Conservation (phyloP, 208 protist species). For the Spongospora subterranea region DNA sequence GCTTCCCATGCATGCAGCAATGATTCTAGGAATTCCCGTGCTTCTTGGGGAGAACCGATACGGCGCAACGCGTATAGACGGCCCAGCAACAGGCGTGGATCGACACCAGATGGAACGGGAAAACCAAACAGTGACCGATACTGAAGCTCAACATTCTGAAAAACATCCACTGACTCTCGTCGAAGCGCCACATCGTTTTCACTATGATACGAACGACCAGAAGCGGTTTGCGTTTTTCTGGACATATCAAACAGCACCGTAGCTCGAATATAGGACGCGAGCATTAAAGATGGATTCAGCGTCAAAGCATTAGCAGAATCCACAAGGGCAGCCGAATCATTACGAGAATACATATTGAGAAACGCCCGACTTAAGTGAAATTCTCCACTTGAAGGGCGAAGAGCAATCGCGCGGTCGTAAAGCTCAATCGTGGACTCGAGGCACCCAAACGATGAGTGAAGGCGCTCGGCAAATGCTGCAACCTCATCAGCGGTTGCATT, state of each 20-base stretch:
- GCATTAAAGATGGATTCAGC: neutral
- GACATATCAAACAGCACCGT: conserved; percentile 43
- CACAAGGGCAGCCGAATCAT: neutral
- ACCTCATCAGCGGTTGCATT: neutral
- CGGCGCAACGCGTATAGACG: conserved; percentile 25
- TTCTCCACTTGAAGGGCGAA: neutral
- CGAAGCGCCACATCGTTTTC: neutral
- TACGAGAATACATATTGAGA: neutral
- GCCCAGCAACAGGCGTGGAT: neutral
- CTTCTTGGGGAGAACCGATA: neutral
- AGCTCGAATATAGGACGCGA: conserved; percentile 21
- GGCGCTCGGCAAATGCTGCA: neutral
- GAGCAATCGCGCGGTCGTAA: neutral
- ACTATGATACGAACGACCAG: conserved; percentile 10
- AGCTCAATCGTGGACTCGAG: conserved; percentile 6
- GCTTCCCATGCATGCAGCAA: neutral
- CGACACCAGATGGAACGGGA: neutral
- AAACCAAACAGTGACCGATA: neutral
- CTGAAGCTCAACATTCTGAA: neutral
- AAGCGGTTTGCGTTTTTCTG: neutral
- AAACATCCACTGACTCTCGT: neutral
- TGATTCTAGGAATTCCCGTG: neutral
- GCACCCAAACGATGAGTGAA: conserved; percentile 8
- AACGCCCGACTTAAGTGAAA: neutral
- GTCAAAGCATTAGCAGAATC: neutral